A percentile compares a stretch with the other conserved stretches of the same genome.
Evolutionary conservation across 108 stramenopile genomes (phyloP).

Genomic region (Epithemia pelagica): DNA sequence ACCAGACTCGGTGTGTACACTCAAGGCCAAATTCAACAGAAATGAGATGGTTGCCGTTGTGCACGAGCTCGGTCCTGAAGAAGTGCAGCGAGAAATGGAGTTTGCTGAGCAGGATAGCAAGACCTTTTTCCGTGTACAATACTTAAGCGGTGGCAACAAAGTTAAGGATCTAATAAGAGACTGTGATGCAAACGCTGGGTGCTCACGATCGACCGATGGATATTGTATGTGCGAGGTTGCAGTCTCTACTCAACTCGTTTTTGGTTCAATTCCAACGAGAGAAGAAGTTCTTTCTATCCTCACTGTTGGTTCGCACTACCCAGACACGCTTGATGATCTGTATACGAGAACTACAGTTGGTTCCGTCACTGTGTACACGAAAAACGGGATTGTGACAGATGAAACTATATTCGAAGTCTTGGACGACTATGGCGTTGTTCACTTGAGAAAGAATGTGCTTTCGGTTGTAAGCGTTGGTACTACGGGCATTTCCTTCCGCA

Average conservation of each 20-base stretch:
- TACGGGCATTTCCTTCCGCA: slow-evolving; percentile 41
- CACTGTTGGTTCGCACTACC: slow-evolving; percentile 20
- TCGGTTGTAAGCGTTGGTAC: slow-evolving; percentile 31
- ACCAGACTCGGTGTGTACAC: neutral
- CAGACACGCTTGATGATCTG: slow-evolving; percentile 1
- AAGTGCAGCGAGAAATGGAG: neutral
- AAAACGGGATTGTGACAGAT: slow-evolving; percentile 1
- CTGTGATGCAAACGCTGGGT: neutral
- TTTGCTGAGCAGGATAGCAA: slow-evolving; percentile 5
- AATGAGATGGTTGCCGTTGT: neutral
- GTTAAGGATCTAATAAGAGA: neutral
- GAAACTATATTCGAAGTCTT: slow-evolving; percentile 49
- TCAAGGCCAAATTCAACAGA: slow-evolving; percentile 2
- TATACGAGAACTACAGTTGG: neutral
- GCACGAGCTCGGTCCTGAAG: neutral
- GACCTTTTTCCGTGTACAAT: slow-evolving; percentile 23
- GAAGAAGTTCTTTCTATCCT: slow-evolving; percentile 26
- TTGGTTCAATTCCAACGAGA: slow-evolving; percentile 19
- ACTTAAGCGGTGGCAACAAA: neutral
- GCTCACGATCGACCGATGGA: neutral
- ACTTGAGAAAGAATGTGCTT: slow-evolving; percentile 14
- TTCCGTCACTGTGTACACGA: slow-evolving; percentile 14
- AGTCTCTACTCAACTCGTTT: slow-evolving; percentile 7
- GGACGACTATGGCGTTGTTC: slow-evolving; percentile 15
- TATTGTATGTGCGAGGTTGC: slow-evolving; percentile 25